Evolutionary conservation across 2,329 filamentous ascomycete species (phyloP), one percentile per base, ranked within the genome.

Genomic region (Ascochyta pisi): DNA sequence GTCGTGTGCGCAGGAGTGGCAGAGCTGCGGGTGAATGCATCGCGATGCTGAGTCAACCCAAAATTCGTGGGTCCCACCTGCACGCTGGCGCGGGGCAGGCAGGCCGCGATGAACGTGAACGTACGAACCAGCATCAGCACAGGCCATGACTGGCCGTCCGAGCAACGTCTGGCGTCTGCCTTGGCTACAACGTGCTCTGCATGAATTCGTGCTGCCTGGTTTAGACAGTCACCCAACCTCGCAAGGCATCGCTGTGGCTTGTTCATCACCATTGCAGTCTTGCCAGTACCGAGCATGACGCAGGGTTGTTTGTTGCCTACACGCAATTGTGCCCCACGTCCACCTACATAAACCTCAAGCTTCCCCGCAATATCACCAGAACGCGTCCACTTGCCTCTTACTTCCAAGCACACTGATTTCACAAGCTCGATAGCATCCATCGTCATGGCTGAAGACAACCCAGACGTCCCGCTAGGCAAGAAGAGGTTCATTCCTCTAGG

Each of bases 401-500:
- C 19, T 26, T 12, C 5, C 38, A 24, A 6, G 6, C 9, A 27
- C 39, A 16, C 37, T 5, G 7, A 35, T 6, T 10, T 3, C 29
- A 15, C 12, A 4, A 12, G 4, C 3, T 13, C 29, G 9, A 29
- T 16, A 46, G 19, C 23, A 9, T 57, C 37, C 38, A 52, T 15
- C 53, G 64, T 33, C 45, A 76, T 75, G 73, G 64, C 70, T 8
- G 65, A 67, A 35, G 57, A 68, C 19, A 68, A 65, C 19, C 68
- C 72, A 24, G 71, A 73, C 59, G 63, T 67, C 15, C 72, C 73
- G n/a, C 61, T 54, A 12, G 65, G 57, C 46, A 62, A 56, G 58
- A 77, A 76, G 66, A 66, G 70, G 54, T 77, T 77, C 61, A 64
- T 77, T 49, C 74, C 74, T 58, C 67, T 77, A 22, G 74, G 74